A percentile compares a stretch with the other conserved stretches of the same genome.
These are phyloP conservation scores for Metschnikowia gelsemii DNA, from an alignment of 805 yeast species.

Conservation along the genomic window DNA sequence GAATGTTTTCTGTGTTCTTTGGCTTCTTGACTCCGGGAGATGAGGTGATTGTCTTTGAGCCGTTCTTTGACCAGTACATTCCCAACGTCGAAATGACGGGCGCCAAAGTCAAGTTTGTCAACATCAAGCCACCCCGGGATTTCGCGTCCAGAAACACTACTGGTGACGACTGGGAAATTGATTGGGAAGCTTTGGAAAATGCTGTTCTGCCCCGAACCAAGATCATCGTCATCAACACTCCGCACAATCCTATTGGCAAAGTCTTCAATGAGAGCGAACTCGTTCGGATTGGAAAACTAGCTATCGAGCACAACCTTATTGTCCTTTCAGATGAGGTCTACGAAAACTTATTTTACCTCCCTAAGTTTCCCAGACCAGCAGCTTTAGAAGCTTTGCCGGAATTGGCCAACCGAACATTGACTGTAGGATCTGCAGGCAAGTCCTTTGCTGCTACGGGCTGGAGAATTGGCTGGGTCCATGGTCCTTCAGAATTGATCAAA, in stretches of 20 bases:
- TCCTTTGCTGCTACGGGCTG: constrained; percentile 99
- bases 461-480: constrained; percentile 96
- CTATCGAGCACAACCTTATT: constrained; percentile 79
- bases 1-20: constrained; percentile 78
- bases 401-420: constrained; percentile 70
- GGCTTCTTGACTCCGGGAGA: constrained; percentile 87
- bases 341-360: constrained; percentile 77
- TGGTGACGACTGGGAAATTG: constrained; percentile 86
- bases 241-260: constrained; percentile 96
- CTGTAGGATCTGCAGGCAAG: constrained; percentile 97
- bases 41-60: constrained; percentile 94
- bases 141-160: constrained; percentile 60
- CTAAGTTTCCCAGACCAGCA: constrained; percentile 78
- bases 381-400: constrained; percentile 66
- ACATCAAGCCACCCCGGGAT: constrained; percentile 78
- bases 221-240: constrained; percentile 84
- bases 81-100: constrained; percentile 93
- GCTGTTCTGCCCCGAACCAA: constrained; percentile 77
- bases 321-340: constrained; percentile 93
- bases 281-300: constrained; percentile 70
- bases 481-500: constrained; percentile 75
- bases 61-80: constrained; percentile 95
- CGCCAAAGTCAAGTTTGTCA: constrained; percentile 85
- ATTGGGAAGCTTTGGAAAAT: constrained; percentile 71
- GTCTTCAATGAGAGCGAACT: constrained; percentile 78